Percentiles rank a stretch among this genome's conserved stretches.
These are phyloP conservation scores for Endocladia muricata DNA, from an alignment of 31 red algal genomes.

Conservation along the genomic window DNA sequence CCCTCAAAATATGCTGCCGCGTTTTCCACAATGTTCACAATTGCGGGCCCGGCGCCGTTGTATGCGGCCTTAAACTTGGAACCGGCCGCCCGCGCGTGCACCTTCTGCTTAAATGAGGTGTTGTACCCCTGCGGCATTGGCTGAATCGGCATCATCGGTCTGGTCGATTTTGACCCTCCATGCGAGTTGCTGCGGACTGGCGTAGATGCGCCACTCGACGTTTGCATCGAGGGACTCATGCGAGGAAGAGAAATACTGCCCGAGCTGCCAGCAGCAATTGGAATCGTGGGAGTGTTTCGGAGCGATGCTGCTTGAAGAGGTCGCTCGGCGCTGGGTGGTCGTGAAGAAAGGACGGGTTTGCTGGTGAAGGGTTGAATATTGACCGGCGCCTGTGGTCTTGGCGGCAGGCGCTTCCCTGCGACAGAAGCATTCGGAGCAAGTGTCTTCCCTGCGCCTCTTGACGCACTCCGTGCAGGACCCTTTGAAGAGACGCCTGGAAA, in stretches of 20 bases:
- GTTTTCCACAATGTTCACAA: constrained; percentile 66
- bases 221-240: no score
- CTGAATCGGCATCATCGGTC: neutral
- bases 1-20: constrained; percentile 77
- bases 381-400: neutral
- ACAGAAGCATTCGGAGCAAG: no score
- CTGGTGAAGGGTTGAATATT: neutral
- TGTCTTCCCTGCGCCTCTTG: no score
- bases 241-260: no score
- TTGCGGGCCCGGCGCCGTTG: constrained; percentile 56
- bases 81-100: constrained; percentile 41
- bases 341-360: neutral
- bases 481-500: no score
- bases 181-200: no score
- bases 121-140: constrained; percentile 18
- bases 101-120: constrained; percentile 57
- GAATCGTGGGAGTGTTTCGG: neutral
- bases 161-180: neutral
- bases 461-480: no score
- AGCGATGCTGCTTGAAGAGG: neutral
- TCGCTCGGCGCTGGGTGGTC: neutral
- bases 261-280: neutral
- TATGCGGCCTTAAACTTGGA: constrained; percentile 59
- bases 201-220: no score
- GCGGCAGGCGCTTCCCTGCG: constrained; percentile 1